These are phyloP conservation scores for Coniochaeta pulveracea DNA, from an alignment of 2,329 filamentous ascomycete species.

Conservation along the genomic window DNA sequence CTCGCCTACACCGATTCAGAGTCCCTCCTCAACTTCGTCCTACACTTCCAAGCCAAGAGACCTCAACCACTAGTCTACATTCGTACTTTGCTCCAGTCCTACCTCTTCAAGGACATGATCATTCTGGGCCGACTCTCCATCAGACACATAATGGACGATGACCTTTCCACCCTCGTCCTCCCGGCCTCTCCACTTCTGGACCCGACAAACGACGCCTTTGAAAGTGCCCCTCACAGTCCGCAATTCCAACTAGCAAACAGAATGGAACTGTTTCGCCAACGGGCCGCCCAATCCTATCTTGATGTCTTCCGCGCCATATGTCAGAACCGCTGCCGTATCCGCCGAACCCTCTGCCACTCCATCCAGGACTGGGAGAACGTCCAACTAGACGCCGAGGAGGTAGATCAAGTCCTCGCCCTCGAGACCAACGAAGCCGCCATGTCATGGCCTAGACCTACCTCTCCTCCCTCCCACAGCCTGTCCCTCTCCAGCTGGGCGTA, in stretches of 20 bases:
- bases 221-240: constrained; percentile 60
- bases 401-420: constrained; percentile 56
- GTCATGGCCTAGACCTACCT: constrained; percentile 40
- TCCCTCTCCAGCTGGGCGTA: constrained; percentile 76
- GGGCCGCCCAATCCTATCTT: constrained; percentile 60
- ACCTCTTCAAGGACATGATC: constrained; percentile 62
- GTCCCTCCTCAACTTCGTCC: constrained; percentile 62
- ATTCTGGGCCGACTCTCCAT: constrained; percentile 58
- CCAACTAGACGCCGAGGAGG: constrained; percentile 68
- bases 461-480: background rate
- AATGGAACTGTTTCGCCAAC: constrained; percentile 58
- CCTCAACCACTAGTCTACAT: constrained; percentile 79
- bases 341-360: constrained; percentile 79
- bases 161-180: constrained; percentile 67
- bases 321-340: constrained; percentile 80
- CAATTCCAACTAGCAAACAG: constrained; percentile 60
- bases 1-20: constrained; percentile 57
- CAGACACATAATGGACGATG: constrained; percentile 66
- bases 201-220: constrained; percentile 63
- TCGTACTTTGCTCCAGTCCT: constrained; percentile 64
- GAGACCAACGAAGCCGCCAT: constrained; percentile 51
- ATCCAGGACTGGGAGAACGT: constrained; percentile 75
- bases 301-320: constrained; percentile 77
- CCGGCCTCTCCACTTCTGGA: constrained; percentile 62
- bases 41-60: constrained; percentile 63